Evolutionary conservation across 176 grass and related monocot species (phyloP).

Genomic region (Carex cristatella): DNA sequence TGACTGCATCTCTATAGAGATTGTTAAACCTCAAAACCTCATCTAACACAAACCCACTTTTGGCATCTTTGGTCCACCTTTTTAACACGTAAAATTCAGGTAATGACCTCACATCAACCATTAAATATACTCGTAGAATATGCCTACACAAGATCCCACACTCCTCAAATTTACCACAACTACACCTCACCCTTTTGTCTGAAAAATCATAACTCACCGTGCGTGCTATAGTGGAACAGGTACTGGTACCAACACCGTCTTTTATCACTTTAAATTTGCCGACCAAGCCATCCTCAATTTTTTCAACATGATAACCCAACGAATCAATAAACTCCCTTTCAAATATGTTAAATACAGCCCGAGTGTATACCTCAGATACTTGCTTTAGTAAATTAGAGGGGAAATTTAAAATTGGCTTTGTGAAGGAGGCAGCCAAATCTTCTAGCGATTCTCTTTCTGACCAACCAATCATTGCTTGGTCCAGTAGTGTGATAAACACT

Average conservation of each 20-base stretch:
- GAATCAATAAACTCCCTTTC: conserved; percentile 50
- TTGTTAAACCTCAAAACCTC: conserved; percentile 44
- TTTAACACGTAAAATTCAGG: conserved; percentile 63
- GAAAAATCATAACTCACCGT: conserved; percentile 37
- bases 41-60: conserved; percentile 59
- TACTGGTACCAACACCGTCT: conserved; percentile 18
- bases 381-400: conserved; percentile 51
- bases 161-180: conserved; percentile 55
- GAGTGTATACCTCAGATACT: conserved; percentile 48
- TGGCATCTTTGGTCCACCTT: conserved; percentile 67
- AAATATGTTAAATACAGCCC: conserved; percentile 45
- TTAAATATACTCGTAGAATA: conserved; percentile 58
- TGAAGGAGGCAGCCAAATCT: conserved; percentile 65
- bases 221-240: conserved; percentile 3
- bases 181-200: conserved; percentile 40
- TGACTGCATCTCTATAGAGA: conserved; percentile 56
- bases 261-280: conserved; percentile 39
- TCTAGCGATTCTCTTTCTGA: conserved; percentile 52
- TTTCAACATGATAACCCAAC: conserved; percentile 48
- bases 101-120: conserved; percentile 41
- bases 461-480: conserved; percentile 59
- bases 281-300: conserved; percentile 32
- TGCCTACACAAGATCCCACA: conserved; percentile 51
- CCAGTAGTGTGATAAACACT: conserved; percentile 56
- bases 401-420: conserved; percentile 41